These are phyloP conservation scores for Chalara sp. DNA, from an alignment of 2,329 filamentous ascomycete genomes.

Conservation along the genomic window DNA sequence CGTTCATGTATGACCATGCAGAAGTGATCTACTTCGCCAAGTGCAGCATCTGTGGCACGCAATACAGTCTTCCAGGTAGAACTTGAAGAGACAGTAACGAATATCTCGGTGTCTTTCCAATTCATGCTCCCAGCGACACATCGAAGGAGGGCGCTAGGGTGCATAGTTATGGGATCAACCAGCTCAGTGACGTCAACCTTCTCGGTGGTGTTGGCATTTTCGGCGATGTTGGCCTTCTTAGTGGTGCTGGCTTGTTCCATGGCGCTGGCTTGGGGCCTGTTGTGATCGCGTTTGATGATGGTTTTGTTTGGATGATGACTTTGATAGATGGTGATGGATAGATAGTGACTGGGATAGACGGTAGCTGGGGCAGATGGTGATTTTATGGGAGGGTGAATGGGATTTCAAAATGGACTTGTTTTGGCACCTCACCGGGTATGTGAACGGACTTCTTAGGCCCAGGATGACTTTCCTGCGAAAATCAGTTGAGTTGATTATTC, in stretches of 20 bases:
- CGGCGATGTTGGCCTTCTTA: not conserved
- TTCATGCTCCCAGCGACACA: not conserved
- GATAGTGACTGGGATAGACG: not conserved
- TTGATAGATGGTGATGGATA: not conserved
- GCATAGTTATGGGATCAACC: not conserved
- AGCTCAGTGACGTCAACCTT: not conserved
- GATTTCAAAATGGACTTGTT: not conserved
- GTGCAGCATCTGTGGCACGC: not conserved
- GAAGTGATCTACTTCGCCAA: not conserved
- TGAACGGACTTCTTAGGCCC: no score
- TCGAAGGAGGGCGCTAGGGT: not conserved
- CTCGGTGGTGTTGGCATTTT: not conserved
- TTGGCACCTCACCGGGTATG: not conserved
- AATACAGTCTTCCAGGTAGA: not conserved
- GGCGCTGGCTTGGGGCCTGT: no score
- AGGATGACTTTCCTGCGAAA: no score
- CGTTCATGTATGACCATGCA: not conserved
- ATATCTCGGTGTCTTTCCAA: not conserved
- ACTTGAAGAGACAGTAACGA: not conserved
- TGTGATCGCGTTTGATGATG: not conserved
- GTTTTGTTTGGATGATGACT: not conserved
- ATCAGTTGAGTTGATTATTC: no score
- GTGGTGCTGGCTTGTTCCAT: not conserved
- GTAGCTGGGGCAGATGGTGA: not conserved
- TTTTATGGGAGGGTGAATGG: no score